These are phyloP conservation scores for Calycina marina DNA, from an alignment of 2,329 filamentous ascomycete genomes.

Conservation along the genomic window DNA sequence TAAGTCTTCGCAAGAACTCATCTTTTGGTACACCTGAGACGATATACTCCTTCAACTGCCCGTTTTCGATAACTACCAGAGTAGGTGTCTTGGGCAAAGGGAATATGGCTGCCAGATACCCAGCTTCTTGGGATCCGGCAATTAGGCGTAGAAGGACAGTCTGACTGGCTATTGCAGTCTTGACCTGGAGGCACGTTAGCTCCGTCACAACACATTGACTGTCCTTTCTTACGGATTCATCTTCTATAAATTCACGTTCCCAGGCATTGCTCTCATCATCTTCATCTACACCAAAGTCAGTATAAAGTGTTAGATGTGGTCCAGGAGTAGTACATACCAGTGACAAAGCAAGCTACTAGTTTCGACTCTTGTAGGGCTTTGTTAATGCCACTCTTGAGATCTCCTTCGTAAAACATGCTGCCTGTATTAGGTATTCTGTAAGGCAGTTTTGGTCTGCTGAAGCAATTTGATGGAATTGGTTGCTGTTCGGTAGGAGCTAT, in stretches of 20 bases:
- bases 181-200: conserved; percentile 29
- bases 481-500: conserved; percentile 1
- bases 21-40: conserved; percentile 46
- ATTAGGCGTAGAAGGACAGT: conserved; percentile 57
- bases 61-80: conserved; percentile 64
- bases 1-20: conserved; percentile 47
- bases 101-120: conserved; percentile 69
- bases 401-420: conserved; percentile 68
- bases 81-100: conserved; percentile 67
- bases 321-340: conserved; percentile 35
- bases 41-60: conserved; percentile 64
- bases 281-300: conserved; percentile 45
- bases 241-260: conserved; percentile 54
- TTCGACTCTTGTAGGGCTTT: conserved; percentile 62
- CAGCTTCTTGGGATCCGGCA: conserved; percentile 65
- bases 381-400: conserved; percentile 66
- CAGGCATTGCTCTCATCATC: conserved; percentile 53
- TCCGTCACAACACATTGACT: neutral
- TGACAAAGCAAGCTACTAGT: conserved; percentile 72
- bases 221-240: conserved; percentile 33
- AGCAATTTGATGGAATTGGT: no score
- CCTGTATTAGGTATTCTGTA: no score
- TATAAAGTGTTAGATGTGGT: no score
- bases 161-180: conserved; percentile 39
- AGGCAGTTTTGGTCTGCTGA: no score